A percentile compares a stretch with the other conserved stretches of the same genome.
Evolutionary conservation across 2,329 filamentous ascomycete genomes (phyloP).

Genomic region (Epicoccum sorghinum): DNA sequence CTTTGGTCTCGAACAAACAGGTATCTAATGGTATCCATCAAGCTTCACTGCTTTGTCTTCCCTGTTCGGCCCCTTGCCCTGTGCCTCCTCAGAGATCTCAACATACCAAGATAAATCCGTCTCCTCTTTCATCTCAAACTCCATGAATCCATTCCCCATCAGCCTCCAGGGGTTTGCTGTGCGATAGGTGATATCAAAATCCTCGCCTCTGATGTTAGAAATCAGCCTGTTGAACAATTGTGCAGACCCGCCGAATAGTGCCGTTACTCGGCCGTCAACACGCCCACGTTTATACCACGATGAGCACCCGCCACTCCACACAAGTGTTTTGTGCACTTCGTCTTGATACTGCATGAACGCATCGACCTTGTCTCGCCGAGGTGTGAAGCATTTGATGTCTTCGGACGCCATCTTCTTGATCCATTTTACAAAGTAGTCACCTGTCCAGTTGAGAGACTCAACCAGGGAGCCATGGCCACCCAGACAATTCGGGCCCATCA

Average conservation of each 20-base stretch:
- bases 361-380: constrained; percentile 19
- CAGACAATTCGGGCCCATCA: constrained; percentile 33
- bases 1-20: background rate
- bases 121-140: constrained; percentile 47
- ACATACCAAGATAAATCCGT: constrained; percentile 36
- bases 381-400: constrained; percentile 28
- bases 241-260: constrained; percentile 24
- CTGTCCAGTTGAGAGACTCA: constrained; percentile 27
- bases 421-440: constrained; percentile 31
- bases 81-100: constrained; percentile 29
- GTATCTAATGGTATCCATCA: constrained; percentile 4
- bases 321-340: constrained; percentile 25
- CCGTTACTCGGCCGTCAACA: constrained; percentile 26
- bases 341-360: constrained; percentile 28
- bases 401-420: constrained; percentile 28
- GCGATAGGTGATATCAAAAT: constrained; percentile 56
- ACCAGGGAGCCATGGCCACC: constrained; percentile 28
- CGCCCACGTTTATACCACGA: constrained; percentile 27
- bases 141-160: constrained; percentile 57
- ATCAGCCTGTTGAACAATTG: constrained; percentile 28
- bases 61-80: constrained; percentile 23
- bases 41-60: constrained; percentile 5
- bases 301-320: constrained; percentile 26
- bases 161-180: constrained; percentile 54
- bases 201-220: constrained; percentile 52